Evolutionary conservation across 1,284 basidiomycete genomes (phyloP), one percentile per base, ranked within the genome.

Genomic region (Malassezia slooffiae): DNA sequence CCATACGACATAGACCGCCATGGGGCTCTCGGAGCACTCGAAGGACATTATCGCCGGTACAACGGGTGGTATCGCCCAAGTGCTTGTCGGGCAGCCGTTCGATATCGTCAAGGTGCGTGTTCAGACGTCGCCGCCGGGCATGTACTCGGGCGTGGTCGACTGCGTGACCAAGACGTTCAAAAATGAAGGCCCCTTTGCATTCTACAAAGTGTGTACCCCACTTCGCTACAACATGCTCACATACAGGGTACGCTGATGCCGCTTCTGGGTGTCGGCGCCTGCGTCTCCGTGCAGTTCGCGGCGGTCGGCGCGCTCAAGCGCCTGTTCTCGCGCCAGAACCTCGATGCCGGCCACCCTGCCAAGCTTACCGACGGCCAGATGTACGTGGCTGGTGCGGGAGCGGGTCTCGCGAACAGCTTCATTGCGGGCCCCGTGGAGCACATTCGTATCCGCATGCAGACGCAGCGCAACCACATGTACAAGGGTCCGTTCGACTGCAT

Each of bases 351-450:
- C 6, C n/a, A n/a, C n/a, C n/a, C n/a, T n/a, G 9, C 8, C 3
- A 70, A 72, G 5, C 75, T 89, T 12, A 75, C 73, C 32, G 73
- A 74, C 28, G 70, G 69, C 9, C 88, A 95, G 70, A 75, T 91
- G 15, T 79, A 87, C 57, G 60, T 75, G 1, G 77, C 87, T 4
- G 90, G 90, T 53, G 79, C 86, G 2, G 72, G 79, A 22, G 90
- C 89, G 19, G 90, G 91, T 26, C 70, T 95, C 17, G 83, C 87
- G 12, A 97, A 96, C 69, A 82, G 84, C 32, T 76, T 90, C 43
- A 85, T 95, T 15, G 90, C 89, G 0, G 87, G 88, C 2, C 91
- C 91, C 2, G 88, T 97, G 11, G 91, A 97, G 71, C 89, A 96
- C 67, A 88, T 96, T 61, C 84, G 91, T 75, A 96, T 96, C 60